Percentiles rank a stretch among this genome's conserved stretches.
Evolutionary conservation across 2,329 filamentous ascomycete genomes (phyloP).

Genomic region (Talaromyces sp.): DNA sequence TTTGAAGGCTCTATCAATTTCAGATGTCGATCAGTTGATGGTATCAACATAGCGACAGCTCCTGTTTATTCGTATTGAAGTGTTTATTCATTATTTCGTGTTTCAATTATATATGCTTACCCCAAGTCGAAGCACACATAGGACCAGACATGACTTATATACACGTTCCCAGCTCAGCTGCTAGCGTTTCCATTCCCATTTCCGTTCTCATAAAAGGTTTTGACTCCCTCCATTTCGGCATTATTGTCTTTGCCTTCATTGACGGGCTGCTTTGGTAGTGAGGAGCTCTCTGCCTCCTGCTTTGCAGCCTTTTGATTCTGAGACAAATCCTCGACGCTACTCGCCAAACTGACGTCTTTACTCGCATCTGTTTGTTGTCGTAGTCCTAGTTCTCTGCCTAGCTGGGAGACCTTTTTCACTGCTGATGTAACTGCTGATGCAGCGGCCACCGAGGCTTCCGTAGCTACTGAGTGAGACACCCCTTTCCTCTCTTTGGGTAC

Average conservation of each 20-base stretch:
- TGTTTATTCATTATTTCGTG: not conserved
- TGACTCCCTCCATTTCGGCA: slow-evolving; percentile 34
- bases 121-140: not conserved
- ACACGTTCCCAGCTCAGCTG: not conserved
- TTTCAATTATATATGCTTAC: not conserved
- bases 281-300: slow-evolving; percentile 10
- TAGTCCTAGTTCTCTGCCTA: slow-evolving; percentile 56
- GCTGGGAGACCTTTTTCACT: not conserved
- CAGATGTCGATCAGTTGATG: too few relatives aligned
- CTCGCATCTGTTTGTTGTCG: slow-evolving; percentile 60
- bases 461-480: slow-evolving; percentile 8
- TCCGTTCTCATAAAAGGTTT: slow-evolving; percentile 25
- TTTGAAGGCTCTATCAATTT: too few relatives aligned
- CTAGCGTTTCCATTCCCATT: not conserved
- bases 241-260: slow-evolving; percentile 25
- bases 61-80: not conserved
- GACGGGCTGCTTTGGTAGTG: not conserved
- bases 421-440: slow-evolving; percentile 11
- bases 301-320: slow-evolving; percentile 17
- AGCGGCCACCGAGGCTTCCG: slow-evolving; percentile 12
- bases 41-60: too few relatives aligned
- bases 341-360: slow-evolving; percentile 64
- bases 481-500: slow-evolving; percentile 10
- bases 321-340: slow-evolving; percentile 49
- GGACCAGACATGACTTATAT: slow-evolving; percentile 14